Percentiles rank a stretch among this genome's conserved stretches.
These are phyloP conservation scores for Penicillium pancosmium DNA, from an alignment of 495 filamentous ascomycete genomes.

Conservation along the genomic window DNA sequence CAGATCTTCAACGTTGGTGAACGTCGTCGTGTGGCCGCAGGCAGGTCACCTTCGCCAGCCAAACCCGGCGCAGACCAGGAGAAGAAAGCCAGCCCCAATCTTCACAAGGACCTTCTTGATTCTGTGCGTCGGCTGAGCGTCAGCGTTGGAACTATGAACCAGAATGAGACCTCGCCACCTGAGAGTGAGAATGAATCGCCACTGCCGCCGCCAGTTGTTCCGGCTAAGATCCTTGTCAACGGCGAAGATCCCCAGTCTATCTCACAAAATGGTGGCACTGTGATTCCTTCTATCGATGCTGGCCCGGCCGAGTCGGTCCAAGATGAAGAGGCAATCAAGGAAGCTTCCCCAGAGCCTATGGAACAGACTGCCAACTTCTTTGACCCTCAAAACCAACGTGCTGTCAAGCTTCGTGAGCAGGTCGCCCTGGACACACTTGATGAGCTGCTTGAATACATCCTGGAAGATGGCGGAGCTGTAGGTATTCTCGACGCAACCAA, in stretches of 20 bases:
- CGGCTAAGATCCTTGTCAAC: slow-evolving; percentile 54
- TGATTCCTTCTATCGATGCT: slow-evolving; percentile 33
- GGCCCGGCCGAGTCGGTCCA: slow-evolving; percentile 14
- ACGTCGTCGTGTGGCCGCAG: slow-evolving; percentile 77
- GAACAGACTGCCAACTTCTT: slow-evolving; percentile 95
- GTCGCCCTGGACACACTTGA: slow-evolving; percentile 91
- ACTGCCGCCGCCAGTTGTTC: slow-evolving; percentile 44
- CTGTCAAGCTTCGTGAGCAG: slow-evolving; percentile 83
- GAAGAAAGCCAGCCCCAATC: slow-evolving; percentile 28
- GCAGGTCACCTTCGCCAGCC: slow-evolving; percentile 47
- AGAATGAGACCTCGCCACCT: slow-evolving; percentile 27
- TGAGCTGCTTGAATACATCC: slow-evolving; percentile 84
- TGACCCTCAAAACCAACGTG: slow-evolving; percentile 83
- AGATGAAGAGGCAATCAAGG: slow-evolving; percentile 30
- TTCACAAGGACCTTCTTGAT: slow-evolving; percentile 47
- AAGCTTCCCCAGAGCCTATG: slow-evolving; percentile 56
- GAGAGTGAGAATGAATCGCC: slow-evolving; percentile 29
- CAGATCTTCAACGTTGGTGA: slow-evolving; percentile 97
- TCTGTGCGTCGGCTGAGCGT: slow-evolving; percentile 48
- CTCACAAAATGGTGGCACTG: slow-evolving; percentile 31
- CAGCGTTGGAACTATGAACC: slow-evolving; percentile 35
- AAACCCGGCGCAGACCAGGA: slow-evolving; percentile 19
- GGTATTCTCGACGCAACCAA: slow-evolving; percentile 99
- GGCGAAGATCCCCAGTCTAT: slow-evolving; percentile 39
- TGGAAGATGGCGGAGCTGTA: slow-evolving; percentile 82